Percentiles rank a stretch among this genome's conserved stretches.
These are phyloP conservation scores for Emiliania huxleyi DNA, from an alignment of 78 protist genomes.

Conservation along the genomic window DNA sequence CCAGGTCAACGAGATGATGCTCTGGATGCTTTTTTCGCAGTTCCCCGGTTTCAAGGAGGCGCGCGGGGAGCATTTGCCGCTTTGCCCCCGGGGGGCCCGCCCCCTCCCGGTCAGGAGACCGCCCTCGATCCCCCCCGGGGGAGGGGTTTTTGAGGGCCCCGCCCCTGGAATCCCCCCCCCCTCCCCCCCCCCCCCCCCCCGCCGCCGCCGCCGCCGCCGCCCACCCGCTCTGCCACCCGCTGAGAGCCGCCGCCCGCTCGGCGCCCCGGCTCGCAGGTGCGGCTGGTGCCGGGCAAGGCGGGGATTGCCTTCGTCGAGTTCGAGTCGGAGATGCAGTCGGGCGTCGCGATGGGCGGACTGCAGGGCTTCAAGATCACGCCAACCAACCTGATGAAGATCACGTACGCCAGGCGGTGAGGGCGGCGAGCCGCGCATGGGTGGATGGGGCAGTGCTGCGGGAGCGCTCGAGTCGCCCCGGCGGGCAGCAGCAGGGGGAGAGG, in stretches of 20 bases:
- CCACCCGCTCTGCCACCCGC: conserved; percentile 73
- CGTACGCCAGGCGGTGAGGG: neutral
- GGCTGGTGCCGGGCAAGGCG: conserved; percentile 72
- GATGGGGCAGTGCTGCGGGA: no score
- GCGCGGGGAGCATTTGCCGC: conserved; percentile 76
- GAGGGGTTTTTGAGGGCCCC: neutral
- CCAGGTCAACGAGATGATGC: conserved; percentile 63
- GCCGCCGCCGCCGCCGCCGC: neutral
- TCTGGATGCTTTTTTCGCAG: conserved; percentile 76
- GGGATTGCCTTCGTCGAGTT: conserved; percentile 89
- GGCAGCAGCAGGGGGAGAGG: no score
- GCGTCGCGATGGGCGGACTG: conserved; percentile 31
- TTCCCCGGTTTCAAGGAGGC: conserved; percentile 77
- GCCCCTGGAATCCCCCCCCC: no score
- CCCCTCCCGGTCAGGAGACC: conserved; percentile 59
- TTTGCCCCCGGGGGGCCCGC: conserved; percentile 75
- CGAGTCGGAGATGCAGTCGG: conserved; percentile 63
- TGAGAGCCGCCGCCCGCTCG: conserved; percentile 74
- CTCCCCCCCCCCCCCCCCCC: neutral
- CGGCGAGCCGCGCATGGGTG: no score
- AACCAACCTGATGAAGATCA: conserved; percentile 1
- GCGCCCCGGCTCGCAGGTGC: no score
- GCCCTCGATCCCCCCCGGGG: neutral
- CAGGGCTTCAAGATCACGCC: conserved; percentile 39
- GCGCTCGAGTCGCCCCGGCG: no score